These are phyloP conservation scores for Lactarius tabidus DNA, from an alignment of 768 basidiomycete species.

Conservation along the genomic window DNA sequence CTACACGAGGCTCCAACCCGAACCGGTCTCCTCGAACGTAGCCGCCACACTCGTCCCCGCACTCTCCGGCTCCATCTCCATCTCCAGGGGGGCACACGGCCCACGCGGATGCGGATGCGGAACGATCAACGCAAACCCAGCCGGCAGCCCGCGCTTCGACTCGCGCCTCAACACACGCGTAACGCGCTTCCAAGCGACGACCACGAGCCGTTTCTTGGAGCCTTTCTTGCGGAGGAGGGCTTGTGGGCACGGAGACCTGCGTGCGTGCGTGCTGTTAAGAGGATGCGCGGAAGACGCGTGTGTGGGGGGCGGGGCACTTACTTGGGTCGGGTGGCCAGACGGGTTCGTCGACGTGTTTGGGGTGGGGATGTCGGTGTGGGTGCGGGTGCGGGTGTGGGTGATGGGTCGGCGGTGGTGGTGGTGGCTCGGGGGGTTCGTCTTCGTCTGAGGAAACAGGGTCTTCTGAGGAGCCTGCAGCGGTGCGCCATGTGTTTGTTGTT, in stretches of 20 bases:
- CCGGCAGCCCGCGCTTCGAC: neutral
- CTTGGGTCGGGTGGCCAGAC: neutral
- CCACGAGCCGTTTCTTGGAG: neutral
- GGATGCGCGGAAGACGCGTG: no score
- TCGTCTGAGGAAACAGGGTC: neutral
- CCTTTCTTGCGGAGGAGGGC: neutral
- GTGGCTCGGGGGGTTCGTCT: neutral
- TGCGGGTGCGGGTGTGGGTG: no score
- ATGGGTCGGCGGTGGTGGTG: no score
- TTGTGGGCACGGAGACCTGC: neutral
- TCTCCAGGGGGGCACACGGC: no score
- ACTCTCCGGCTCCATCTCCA: neutral
- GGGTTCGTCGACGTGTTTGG: neutral
- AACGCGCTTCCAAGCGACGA: slow-evolving; percentile 7
- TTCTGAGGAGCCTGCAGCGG: neutral
- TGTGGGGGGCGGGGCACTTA: neutral
- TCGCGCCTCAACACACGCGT: neutral
- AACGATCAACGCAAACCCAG: slow-evolving; percentile 1
- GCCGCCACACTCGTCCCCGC: neutral
- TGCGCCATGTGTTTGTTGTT: neutral
- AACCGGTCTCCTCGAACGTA: neutral
- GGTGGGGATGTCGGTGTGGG: no score
- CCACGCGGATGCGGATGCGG: neutral
- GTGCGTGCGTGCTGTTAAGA: neutral
- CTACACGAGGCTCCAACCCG: slow-evolving; percentile 10